Conservation (phyloP, 768 basidiomycete species). For the Clitopilus hobsonii region DNA sequence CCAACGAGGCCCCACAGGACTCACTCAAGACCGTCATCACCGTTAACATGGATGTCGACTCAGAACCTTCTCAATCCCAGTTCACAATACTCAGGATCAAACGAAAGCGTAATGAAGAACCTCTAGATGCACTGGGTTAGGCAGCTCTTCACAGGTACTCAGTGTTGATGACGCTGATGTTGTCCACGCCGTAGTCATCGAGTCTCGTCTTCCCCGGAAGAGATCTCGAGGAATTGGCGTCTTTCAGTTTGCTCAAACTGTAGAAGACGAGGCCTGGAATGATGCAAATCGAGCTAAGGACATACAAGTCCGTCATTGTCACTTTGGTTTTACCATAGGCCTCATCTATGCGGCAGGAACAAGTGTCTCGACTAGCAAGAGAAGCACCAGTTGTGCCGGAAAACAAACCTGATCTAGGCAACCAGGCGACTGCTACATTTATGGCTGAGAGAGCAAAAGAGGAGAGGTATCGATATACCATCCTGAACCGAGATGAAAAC, state of each 20-base stretch:
- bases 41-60: slow-evolving; percentile 23
- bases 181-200: slow-evolving; percentile 30
- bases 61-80: slow-evolving; percentile 22
- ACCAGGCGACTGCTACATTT: slow-evolving; percentile 11
- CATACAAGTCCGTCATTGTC: slow-evolving; percentile 48
- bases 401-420: slow-evolving; percentile 8
- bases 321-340: background rate
- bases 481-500: slow-evolving; percentile 30
- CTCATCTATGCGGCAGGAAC: slow-evolving; percentile 33
- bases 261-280: slow-evolving; percentile 66
- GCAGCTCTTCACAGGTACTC: slow-evolving; percentile 13
- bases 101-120: slow-evolving; percentile 77
- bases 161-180: slow-evolving; percentile 8
- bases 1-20: background rate
- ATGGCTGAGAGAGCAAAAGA: slow-evolving; percentile 25
- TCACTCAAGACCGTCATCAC: background rate
- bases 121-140: slow-evolving; percentile 73
- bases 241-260: slow-evolving; percentile 79
- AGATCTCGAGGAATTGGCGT: slow-evolving; percentile 57
- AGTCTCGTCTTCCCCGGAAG: slow-evolving; percentile 56
- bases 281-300: slow-evolving; percentile 51
- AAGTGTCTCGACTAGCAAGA: slow-evolving; percentile 50
- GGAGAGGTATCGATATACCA: slow-evolving; percentile 44
- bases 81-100: slow-evolving; percentile 81
- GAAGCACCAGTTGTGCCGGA: slow-evolving; percentile 23